Evolutionary conservation across 345 rosid genomes (phyloP).

Genomic region (Salix udensis): DNA sequence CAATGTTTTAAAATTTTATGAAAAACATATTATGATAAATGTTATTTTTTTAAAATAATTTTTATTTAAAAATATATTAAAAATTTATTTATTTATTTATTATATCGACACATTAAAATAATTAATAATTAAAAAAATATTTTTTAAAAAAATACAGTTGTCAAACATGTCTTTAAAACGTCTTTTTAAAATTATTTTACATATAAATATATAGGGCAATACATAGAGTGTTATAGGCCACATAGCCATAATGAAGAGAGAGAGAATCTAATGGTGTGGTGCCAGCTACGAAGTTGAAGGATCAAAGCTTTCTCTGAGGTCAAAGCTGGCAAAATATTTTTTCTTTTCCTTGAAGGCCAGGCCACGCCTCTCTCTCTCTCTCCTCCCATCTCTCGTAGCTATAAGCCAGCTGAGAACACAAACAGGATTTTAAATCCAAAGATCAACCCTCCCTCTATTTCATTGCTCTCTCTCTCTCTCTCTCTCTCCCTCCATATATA

Average conservation of each 20-base stretch:
- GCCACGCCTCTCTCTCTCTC: background rate
- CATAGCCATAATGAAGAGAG: constrained; percentile 20
- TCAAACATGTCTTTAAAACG: too few relatives aligned
- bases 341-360: background rate
- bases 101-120: too few relatives aligned
- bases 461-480: constrained; percentile 5
- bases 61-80: too few relatives aligned
- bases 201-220: background rate
- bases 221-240: constrained; percentile 24
- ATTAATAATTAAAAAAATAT: too few relatives aligned
- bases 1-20: too few relatives aligned
- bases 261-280: constrained; percentile 51
- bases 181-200: too few relatives aligned
- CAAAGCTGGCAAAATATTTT: constrained; percentile 64
- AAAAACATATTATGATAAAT: too few relatives aligned
- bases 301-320: constrained; percentile 67
- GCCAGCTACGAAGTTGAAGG: constrained; percentile 83
- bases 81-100: too few relatives aligned
- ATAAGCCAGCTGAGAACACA: background rate
- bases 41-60: too few relatives aligned
- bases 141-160: too few relatives aligned
- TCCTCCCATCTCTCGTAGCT: background rate
- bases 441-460: constrained; percentile 15
- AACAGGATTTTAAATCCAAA: background rate
- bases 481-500: constrained; percentile 8